These are phyloP conservation scores for Fraxinus velutina DNA, from an alignment of 305 asterid species.

Conservation along the genomic window DNA sequence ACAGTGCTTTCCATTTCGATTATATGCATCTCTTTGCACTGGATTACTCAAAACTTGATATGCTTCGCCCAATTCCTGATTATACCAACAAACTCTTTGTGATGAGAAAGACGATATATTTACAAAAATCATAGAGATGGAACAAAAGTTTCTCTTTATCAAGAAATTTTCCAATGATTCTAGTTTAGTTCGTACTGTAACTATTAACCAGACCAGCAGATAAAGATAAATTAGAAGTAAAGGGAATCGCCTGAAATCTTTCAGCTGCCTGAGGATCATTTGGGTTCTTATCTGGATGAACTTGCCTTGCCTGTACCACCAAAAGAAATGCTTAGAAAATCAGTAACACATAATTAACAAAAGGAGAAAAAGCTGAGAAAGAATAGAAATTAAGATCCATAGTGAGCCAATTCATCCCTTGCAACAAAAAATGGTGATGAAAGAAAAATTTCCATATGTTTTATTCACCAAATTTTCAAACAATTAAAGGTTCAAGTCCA, in stretches of 20 bases:
- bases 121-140: neutral
- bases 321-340: neutral
- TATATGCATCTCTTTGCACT: constrained; percentile 66
- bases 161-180: neutral
- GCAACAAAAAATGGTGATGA: neutral
- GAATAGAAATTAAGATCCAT: neutral
- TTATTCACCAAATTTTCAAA: neutral
- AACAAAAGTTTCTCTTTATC: neutral
- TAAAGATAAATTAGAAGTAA: neutral
- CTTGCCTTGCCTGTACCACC: constrained; percentile 73
- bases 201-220: neutral
- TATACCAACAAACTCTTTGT: constrained; percentile 6
- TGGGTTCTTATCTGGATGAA: constrained; percentile 85
- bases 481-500: neutral
- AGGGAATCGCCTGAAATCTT: constrained; percentile 65
- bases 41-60: constrained; percentile 90
- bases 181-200: neutral
- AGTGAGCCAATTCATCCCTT: neutral
- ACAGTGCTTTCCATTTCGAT: constrained; percentile 69
- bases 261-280: constrained; percentile 82
- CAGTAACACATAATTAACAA: neutral
- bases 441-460: neutral
- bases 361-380: neutral
- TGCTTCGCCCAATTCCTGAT: constrained; percentile 83
- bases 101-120: neutral